Conservation (phyloP, 2,329 filamentous ascomycete genomes). For the Fusarium metavorans region DNA sequence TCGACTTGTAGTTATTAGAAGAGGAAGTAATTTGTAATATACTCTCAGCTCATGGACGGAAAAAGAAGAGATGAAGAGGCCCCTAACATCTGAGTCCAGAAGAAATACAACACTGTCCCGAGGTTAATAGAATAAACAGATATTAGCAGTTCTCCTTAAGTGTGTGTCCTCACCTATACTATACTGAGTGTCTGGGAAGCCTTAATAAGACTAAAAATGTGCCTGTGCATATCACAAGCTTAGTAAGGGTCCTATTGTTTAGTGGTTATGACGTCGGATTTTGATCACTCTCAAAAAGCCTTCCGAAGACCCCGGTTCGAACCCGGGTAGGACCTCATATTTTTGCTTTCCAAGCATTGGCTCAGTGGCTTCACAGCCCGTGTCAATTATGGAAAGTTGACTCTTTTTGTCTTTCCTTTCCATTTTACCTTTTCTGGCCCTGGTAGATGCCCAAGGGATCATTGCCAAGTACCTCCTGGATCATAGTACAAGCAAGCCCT, state of each 20-base stretch:
- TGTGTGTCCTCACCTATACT: not conserved
- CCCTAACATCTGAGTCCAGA: not conserved
- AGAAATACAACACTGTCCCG: not conserved
- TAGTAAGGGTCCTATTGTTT: not conserved
- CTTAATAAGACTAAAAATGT: not conserved
- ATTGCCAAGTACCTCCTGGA: not conserved
- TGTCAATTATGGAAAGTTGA: not conserved
- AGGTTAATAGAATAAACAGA: not conserved
- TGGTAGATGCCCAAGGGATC: not conserved
- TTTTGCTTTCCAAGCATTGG: not conserved
- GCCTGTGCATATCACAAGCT: not conserved
- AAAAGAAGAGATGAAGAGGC: not conserved
- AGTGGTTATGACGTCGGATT: not conserved
- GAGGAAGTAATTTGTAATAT: not conserved
- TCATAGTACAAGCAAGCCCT: not conserved
- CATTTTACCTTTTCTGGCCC: not conserved
- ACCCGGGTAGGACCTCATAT: not conserved
- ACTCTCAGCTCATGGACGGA: not conserved
- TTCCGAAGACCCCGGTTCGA: not conserved
- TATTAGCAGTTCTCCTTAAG: not conserved
- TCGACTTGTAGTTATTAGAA: not conserved
- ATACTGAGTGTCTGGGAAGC: fast-evolving
- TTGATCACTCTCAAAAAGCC: not conserved
- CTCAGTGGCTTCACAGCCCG: not conserved
- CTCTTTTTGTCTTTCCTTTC: not conserved